These are phyloP conservation scores for Dicorynia guianensis DNA, from an alignment of 306 rosid genomes.

Conservation along the genomic window DNA sequence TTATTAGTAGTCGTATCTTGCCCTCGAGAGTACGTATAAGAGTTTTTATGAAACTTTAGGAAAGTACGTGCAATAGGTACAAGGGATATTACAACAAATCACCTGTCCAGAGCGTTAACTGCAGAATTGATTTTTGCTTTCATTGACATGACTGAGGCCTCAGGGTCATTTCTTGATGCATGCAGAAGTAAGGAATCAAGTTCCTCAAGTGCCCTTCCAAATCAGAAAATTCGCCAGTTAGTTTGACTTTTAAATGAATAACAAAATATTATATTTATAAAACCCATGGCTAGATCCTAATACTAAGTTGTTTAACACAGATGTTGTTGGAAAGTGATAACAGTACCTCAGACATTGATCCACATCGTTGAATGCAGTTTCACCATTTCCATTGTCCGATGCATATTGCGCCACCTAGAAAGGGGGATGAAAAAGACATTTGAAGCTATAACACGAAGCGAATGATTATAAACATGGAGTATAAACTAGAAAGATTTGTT, in stretches of 20 bases:
- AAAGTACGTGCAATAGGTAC: slow-evolving; percentile 1
- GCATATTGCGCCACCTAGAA: slow-evolving; percentile 88
- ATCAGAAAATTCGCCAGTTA: slow-evolving; percentile 25
- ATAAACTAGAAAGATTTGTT: not conserved
- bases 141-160: slow-evolving; percentile 80
- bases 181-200: slow-evolving; percentile 78
- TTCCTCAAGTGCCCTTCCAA: slow-evolving; percentile 86
- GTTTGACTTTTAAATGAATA: slow-evolving; percentile 28
- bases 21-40: not conserved
- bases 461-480: not conserved
- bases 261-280: not conserved
- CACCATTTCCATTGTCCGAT: slow-evolving; percentile 80
- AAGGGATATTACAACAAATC: slow-evolving; percentile 22
- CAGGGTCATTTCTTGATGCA: slow-evolving; percentile 87
- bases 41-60: slow-evolving; percentile 9
- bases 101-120: slow-evolving; percentile 79
- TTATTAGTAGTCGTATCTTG: slow-evolving; percentile 33
- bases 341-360: slow-evolving; percentile 88
- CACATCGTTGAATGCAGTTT: slow-evolving; percentile 63
- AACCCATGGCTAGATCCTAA: not conserved
- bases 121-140: slow-evolving; percentile 64
- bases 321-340: slow-evolving; percentile 8
- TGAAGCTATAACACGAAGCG: no score
- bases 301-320: not conserved
- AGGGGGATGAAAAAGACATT: not conserved